phyloP scores from a whole-genome alignment of 345 rosid genomes.

The Eucalyptus cladocalyx region DNA sequence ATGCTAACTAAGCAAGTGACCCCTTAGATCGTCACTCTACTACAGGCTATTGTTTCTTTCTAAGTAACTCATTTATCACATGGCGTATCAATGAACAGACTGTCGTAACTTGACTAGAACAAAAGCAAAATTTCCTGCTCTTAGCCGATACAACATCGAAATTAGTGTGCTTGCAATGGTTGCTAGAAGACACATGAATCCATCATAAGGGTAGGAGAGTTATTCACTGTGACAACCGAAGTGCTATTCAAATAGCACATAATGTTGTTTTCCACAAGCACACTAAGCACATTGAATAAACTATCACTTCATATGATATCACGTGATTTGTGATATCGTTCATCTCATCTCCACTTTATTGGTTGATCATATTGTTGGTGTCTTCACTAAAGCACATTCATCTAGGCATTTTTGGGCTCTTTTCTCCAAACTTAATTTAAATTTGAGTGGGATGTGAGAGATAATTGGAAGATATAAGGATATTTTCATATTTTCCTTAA shows the following conservation, averaged over 20 bases:
- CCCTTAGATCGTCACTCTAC: not conserved
- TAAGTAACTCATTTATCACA: not conserved
- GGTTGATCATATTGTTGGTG: not conserved
- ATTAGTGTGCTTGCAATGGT: not conserved
- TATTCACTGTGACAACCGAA: too few species aligned
- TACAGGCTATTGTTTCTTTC: not conserved
- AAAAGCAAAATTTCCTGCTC: not conserved
- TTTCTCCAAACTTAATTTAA: not conserved
- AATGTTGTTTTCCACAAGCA: too few species aligned
- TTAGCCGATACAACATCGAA: fast-evolving
- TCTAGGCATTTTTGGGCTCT: not conserved
- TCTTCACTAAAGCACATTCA: not conserved
- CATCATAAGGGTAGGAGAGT: not conserved
- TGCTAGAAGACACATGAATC: not conserved
- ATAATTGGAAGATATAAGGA: not conserved
- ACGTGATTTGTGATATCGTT: too few species aligned
- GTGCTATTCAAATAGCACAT: too few species aligned
- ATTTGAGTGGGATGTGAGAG: not conserved
- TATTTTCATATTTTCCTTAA: not conserved
- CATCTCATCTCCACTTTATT: too few species aligned
- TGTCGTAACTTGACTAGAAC: not conserved
- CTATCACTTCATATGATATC: too few species aligned
- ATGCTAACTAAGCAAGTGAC: not conserved
- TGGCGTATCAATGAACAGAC: fast-evolving
- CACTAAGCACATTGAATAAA: too few species aligned